Evolutionary conservation across 2,329 filamentous ascomycete species (phyloP).

Genomic region (Paecilomyces sp.): DNA sequence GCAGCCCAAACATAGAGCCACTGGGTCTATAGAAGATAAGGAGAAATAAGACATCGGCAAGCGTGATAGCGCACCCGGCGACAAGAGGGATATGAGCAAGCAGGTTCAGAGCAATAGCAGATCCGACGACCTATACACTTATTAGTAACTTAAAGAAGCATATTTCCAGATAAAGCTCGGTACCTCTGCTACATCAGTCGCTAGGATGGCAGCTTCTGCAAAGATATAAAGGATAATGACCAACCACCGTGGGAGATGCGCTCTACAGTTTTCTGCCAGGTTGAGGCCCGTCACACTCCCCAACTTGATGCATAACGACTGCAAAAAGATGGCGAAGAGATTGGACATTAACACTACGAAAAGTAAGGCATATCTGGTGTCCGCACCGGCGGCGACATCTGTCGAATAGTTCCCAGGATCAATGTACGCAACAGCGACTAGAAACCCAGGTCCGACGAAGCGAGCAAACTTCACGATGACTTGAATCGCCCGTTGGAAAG

Average conservation of each 20-base stretch:
- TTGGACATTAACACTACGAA: conserved; percentile 44
- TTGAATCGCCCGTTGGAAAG: conserved; percentile 14
- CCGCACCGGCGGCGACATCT: conserved; percentile 41
- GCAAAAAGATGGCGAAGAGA: conserved; percentile 41
- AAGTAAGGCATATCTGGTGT: conserved; percentile 36
- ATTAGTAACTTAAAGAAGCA: not conserved
- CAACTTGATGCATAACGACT: conserved; percentile 51
- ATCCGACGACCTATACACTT: conserved; percentile 44
- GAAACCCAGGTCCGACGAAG: conserved; percentile 42
- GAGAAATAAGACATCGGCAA: conserved; percentile 50
- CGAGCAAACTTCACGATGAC: conserved; percentile 33
- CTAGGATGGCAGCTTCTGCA: conserved; percentile 62
- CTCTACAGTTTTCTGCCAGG: conserved; percentile 59
- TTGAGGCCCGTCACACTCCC: conserved; percentile 63
- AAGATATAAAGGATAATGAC: conserved; percentile 56
- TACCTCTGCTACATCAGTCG: conserved; percentile 64
- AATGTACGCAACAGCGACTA: conserved; percentile 44
- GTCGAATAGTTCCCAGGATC: conserved; percentile 46
- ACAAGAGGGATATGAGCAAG: conserved; percentile 48
- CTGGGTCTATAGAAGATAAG: conserved; percentile 50
- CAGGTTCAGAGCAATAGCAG: conserved; percentile 50
- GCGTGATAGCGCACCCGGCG: conserved; percentile 50
- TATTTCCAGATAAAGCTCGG: conserved; percentile 7
- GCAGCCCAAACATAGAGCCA: conserved; percentile 44
- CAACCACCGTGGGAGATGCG: conserved; percentile 59